These are phyloP conservation scores for Tephrocybe sp. DNA, from an alignment of 768 basidiomycete species.

Conservation along the genomic window DNA sequence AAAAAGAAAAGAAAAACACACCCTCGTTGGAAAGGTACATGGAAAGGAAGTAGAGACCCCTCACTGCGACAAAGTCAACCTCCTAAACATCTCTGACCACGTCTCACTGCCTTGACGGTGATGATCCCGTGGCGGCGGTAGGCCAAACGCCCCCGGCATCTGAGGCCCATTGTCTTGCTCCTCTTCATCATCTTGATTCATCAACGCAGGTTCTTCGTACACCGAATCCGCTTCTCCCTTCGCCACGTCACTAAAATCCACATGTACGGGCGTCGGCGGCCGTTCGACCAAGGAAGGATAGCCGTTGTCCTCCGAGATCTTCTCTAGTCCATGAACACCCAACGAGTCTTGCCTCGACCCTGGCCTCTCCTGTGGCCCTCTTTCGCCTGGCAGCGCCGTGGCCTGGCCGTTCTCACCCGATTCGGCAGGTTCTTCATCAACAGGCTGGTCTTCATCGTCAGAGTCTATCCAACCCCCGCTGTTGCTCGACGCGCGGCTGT, in stretches of 20 bases:
- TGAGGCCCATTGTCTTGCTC: constrained; percentile 27
- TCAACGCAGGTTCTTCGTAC: constrained; percentile 22
- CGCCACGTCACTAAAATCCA: background rate
- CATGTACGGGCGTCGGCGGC: constrained; percentile 1
- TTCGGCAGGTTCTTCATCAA: constrained; percentile 9
- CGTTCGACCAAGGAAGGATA: background rate
- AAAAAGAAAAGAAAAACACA: background rate
- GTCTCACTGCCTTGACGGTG: constrained; percentile 10
- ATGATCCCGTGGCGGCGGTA: constrained; percentile 16
- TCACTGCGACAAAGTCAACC: constrained; percentile 23
- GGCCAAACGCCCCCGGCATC: constrained; percentile 56
- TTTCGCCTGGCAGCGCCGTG: constrained; percentile 29
- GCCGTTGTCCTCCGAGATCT: background rate
- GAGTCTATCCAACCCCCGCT: constrained; percentile 31
- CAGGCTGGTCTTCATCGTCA: constrained; percentile 29
- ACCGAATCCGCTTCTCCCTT: constrained; percentile 4
- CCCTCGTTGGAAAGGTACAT: background rate
- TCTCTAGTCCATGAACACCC: background rate
- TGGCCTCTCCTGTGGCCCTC: constrained; percentile 22
- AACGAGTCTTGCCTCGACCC: constrained; percentile 9
- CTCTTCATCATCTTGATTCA: constrained; percentile 6
- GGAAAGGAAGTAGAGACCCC: constrained; percentile 18
- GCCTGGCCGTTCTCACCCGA: constrained; percentile 41
- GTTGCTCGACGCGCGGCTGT: constrained; percentile 20
- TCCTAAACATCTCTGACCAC: constrained; percentile 30